Conservation (phyloP, 768 basidiomycete genomes). For the Russula ochroleuca region DNA sequence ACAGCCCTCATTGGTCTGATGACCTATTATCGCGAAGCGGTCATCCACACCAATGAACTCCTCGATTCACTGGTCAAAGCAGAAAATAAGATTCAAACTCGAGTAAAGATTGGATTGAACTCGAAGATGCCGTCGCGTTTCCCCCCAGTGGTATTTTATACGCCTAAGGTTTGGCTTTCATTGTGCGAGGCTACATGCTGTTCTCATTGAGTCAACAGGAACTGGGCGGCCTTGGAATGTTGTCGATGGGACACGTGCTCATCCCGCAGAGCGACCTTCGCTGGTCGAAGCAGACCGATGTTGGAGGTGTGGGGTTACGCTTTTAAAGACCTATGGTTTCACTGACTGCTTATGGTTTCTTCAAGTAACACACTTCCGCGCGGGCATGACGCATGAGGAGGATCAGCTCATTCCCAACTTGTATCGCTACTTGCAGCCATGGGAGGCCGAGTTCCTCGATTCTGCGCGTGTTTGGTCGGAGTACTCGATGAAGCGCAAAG, state of each 20-base stretch:
- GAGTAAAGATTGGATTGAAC: constrained; percentile 99
- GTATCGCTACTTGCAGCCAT: constrained; percentile 94
- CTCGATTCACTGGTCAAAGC: constrained; percentile 96
- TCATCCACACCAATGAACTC: constrained; percentile 95
- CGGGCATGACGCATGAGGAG: constrained; percentile 95
- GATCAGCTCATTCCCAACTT: constrained; percentile 95
- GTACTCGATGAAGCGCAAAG: constrained; percentile 99
- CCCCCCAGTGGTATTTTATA: constrained; percentile 94
- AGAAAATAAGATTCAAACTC: constrained; percentile 99
- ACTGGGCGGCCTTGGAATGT: constrained; percentile 96
- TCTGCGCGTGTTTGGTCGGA: constrained; percentile 99
- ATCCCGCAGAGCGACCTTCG: constrained; percentile 97
- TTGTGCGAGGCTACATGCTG: constrained; percentile 6
- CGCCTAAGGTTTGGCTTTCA: constrained; percentile 62
- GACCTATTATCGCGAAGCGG: constrained; percentile 98
- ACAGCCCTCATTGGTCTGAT: constrained; percentile 92
- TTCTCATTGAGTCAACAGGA: constrained; percentile 46
- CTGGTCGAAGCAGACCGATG: constrained; percentile 98
- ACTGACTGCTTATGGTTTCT: neutral
- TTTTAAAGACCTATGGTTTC: neutral
- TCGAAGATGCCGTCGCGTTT: constrained; percentile 99
- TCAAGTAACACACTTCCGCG: constrained; percentile 94
- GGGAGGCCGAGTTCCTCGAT: constrained; percentile 97
- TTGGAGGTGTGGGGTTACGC: constrained; percentile 54
- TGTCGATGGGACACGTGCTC: constrained; percentile 98